Evolutionary conservation across 768 basidiomycete genomes (phyloP), one percentile per base, ranked within the genome.

Genomic region (Coprinopsis strossmayeri): DNA sequence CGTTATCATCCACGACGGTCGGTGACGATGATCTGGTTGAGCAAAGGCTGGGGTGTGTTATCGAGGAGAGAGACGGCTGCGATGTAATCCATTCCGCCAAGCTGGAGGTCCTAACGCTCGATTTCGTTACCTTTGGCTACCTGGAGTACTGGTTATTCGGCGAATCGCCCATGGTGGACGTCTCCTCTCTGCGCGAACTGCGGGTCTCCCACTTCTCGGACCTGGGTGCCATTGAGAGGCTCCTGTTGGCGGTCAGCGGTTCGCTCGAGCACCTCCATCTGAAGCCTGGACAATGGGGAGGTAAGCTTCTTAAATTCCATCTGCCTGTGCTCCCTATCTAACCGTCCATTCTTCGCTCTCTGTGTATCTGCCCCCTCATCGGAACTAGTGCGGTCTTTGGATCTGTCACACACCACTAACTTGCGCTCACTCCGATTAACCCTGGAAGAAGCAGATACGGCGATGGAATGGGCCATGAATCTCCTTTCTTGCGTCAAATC

Each of bases 251-350:
- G 1, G 61, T 69, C 12, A 70, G 69, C 12, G 45, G 49, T 5
- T 66, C 70, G 12, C 57, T 74, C 5, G 68, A 72, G 54, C 66
- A 69, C 52, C 64, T 74, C 35, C 70, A 72, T 53, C 62, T 74
- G 51, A 74, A 74, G 51, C 70, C 71, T 26, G 71, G 68, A 3
- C 55, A 60, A 41, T 71, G 67, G 64, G 59, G 65, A 53, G 70
- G 69, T 70, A 58, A 61, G 61, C 60, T 47, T 20, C 17, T 11
- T 28, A 47, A 49, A 35, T 37, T 38, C 48, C 38, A n/a, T 25
- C 15, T 20, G 10, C 40, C 35, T 15, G 25, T 23, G 53, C 51
- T 37, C 43, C 52, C 49, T 45, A 53, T 43, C 34, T 45, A 34
- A 48, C 28, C 45, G 25, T 42, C 27, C 50, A 18, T 27, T 34